A percentile compares a stretch with the other conserved stretches of the same genome.
Evolutionary conservation across 345 rosid genomes (phyloP).

Genomic region (Physaria fendleri): DNA sequence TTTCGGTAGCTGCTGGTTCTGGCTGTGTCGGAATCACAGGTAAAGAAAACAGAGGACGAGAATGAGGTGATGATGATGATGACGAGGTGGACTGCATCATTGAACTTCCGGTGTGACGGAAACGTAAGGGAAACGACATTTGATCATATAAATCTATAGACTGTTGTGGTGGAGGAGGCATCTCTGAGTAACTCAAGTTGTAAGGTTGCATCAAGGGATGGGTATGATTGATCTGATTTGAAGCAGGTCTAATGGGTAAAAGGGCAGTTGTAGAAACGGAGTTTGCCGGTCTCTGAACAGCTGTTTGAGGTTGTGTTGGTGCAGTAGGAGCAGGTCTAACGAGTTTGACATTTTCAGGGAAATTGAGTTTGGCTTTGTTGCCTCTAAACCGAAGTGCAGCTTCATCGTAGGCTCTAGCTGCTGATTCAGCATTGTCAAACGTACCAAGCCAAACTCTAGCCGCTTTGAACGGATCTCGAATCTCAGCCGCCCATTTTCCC

Average conservation of each 20-base stretch:
- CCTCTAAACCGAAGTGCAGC: conserved; percentile 88
- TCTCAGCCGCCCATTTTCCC: conserved; percentile 96
- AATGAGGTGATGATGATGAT: conserved; percentile 14
- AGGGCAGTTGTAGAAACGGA: conserved; percentile 34
- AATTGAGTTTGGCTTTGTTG: conserved; percentile 75
- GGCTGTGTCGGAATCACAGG: conserved; percentile 3
- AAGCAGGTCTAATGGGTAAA: conserved; percentile 30
- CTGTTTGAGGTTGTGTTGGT: background rate
- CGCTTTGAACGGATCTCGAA: conserved; percentile 79
- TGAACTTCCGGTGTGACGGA: conserved; percentile 14
- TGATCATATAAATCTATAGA: conserved; percentile 36
- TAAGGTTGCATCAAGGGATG: conserved; percentile 22
- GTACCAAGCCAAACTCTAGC: conserved; percentile 89
- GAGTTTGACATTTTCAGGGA: conserved; percentile 67
- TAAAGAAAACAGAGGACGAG: conserved; percentile 23
- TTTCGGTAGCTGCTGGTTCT: conserved; percentile 15
- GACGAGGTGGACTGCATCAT: conserved; percentile 26
- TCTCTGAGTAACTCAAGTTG: conserved; percentile 22
- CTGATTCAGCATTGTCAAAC: conserved; percentile 75
- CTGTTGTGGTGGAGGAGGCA: conserved; percentile 21
- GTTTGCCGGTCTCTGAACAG: conserved; percentile 20
- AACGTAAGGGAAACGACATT: conserved; percentile 34
- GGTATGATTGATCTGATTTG: conserved; percentile 22
- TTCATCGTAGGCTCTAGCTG: conserved; percentile 84
- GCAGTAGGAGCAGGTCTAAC: conserved; percentile 20